A percentile compares a stretch with the other conserved stretches of the same genome.
These are phyloP conservation scores for Phytopythium cucurbitacearum DNA, from an alignment of 352 stramenopile species.

Conservation along the genomic window DNA sequence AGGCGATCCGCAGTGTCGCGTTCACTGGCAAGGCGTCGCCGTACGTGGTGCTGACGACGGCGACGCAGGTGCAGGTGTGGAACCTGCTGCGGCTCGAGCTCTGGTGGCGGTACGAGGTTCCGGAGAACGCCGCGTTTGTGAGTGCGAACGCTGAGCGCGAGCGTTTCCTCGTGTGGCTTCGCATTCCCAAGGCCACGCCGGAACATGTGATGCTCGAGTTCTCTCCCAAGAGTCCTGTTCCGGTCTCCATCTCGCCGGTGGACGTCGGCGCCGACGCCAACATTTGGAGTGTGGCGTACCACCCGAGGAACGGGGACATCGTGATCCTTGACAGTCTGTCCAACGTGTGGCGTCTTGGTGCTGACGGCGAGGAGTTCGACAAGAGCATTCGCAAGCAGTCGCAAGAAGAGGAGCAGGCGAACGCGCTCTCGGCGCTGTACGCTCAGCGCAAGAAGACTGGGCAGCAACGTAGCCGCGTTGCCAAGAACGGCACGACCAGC, in stretches of 20 bases:
- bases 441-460: constrained; percentile 12
- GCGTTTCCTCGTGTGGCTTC: constrained; percentile 51
- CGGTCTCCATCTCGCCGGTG: constrained; percentile 39
- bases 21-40: constrained; percentile 59
- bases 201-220: constrained; percentile 54
- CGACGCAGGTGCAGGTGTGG: constrained; percentile 66
- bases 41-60: constrained; percentile 59
- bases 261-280: constrained; percentile 12
- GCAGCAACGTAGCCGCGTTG: constrained; percentile 12
- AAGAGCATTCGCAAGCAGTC: constrained; percentile 18
- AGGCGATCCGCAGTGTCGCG: constrained; percentile 43
- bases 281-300: constrained; percentile 54
- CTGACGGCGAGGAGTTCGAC: constrained; percentile 32
- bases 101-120: constrained; percentile 70
- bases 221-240: constrained; percentile 39
- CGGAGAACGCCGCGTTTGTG: constrained; percentile 22
- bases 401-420: constrained; percentile 25
- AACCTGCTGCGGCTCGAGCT: constrained; percentile 61
- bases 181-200: not conserved
- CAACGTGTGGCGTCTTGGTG: constrained; percentile 58
- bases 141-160: constrained; percentile 28
- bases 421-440: constrained; percentile 43
- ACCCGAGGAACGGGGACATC: constrained; percentile 55
- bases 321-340: constrained; percentile 48
- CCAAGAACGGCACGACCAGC: constrained; percentile 15